Conservation (phyloP, 768 basidiomycete genomes). For the Cystobasidium ongulense region DNA sequence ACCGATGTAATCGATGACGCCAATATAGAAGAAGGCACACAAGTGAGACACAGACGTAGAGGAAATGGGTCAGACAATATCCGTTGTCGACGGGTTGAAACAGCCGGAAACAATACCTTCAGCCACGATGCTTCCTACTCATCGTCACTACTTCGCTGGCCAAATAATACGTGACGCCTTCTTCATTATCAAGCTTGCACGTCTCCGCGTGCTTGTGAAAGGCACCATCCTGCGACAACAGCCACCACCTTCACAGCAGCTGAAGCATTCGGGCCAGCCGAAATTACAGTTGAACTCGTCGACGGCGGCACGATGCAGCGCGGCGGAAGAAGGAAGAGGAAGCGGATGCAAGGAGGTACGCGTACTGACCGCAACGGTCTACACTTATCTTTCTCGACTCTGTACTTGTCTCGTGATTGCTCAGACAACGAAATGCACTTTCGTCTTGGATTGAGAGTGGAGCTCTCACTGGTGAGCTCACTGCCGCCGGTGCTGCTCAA, state of each 20-base stretch:
- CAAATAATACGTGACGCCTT: too few relatives aligned
- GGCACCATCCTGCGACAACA: constrained; percentile 58
- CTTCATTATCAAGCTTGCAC: constrained; percentile 34
- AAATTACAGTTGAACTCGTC: constrained; percentile 63
- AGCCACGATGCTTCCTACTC: constrained; percentile 54
- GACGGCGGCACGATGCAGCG: constrained; percentile 81
- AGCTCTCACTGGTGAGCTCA: constrained; percentile 85
- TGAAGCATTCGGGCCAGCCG: constrained; percentile 50
- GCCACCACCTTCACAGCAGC: constrained; percentile 58
- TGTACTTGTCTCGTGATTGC: not conserved
- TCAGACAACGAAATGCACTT: constrained; percentile 72
- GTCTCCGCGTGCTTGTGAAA: constrained; percentile 47
- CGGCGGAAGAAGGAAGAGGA: constrained; percentile 64
- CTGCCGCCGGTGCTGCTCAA: constrained; percentile 57
- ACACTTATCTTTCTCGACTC: not conserved
- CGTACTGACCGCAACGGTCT: constrained; percentile 20
- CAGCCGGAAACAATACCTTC: constrained; percentile 79
- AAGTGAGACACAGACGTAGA: constrained; percentile 88
- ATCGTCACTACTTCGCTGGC: not conserved
- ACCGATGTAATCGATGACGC: constrained; percentile 85
- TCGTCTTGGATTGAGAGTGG: constrained; percentile 94
- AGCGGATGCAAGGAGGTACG: constrained; percentile 68
- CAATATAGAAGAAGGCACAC: constrained; percentile 70
- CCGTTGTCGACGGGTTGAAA: constrained; percentile 75
- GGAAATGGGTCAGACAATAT: constrained; percentile 82